These are phyloP conservation scores for Coemansia sp. DNA, from an alignment of 192 early-diverging fungal species.

Conservation along the genomic window DNA sequence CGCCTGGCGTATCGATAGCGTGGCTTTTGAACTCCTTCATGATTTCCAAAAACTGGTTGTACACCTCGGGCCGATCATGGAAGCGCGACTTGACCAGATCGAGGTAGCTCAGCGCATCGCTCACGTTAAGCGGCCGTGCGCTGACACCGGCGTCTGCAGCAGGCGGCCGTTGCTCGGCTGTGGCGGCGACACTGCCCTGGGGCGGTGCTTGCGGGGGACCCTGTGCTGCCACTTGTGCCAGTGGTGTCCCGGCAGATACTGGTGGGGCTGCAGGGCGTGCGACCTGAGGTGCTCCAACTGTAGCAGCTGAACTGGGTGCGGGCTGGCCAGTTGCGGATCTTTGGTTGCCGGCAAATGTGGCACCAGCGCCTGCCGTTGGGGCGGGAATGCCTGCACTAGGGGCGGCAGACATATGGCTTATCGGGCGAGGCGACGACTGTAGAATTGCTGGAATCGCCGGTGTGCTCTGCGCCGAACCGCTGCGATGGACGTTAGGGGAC, in stretches of 20 bases:
- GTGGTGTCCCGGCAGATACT: too few species aligned
- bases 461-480: constrained; percentile 34
- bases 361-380: neutral
- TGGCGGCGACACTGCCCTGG: neutral
- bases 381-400: neutral
- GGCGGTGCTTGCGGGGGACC: too few species aligned
- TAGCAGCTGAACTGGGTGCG: too few species aligned
- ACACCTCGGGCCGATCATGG: constrained; percentile 88
- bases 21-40: constrained; percentile 99
- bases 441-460: constrained; percentile 8
- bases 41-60: constrained; percentile 97
- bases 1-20: constrained; percentile 93
- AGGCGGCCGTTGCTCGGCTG: neutral
- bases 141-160: constrained; percentile 15
- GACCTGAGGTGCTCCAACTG: too few species aligned
- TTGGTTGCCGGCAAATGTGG: too few species aligned
- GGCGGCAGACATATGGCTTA: neutral
- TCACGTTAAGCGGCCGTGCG: constrained; percentile 59
- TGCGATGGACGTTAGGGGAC: constrained; percentile 35
- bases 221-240: too few species aligned
- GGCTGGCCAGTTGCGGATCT: too few species aligned
- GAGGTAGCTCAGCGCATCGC: constrained; percentile 93
- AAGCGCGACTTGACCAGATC: constrained; percentile 96
- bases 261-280: too few species aligned
- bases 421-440: constrained; percentile 21